Percentiles rank a stretch among this genome's conserved stretches.
Conservation (phyloP, 257 asterid species). For the Thymus quinquecostatus region DNA sequence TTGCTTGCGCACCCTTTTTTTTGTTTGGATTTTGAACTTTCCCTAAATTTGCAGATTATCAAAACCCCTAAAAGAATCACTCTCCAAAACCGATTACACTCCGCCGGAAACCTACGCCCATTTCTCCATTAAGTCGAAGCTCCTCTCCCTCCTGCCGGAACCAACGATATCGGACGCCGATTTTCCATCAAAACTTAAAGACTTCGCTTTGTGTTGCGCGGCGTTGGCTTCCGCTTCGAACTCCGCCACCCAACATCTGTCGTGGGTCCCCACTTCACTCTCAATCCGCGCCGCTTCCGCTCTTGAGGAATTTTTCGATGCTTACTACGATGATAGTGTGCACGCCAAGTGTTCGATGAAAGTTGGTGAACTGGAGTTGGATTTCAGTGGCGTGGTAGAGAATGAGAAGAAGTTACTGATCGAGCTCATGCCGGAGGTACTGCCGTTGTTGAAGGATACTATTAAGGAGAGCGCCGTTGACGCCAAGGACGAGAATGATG, state of each 20-base stretch:
- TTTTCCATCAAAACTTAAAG: conserved; percentile 37
- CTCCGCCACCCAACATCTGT: conserved; percentile 61
- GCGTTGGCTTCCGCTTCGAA: conserved; percentile 69
- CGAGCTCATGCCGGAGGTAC: conserved; percentile 60
- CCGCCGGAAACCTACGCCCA: conserved; percentile 59
- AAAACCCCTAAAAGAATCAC: conserved; percentile 45
- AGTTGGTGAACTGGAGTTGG: conserved; percentile 62
- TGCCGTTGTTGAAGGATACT: conserved; percentile 61
- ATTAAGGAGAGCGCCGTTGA: conserved; percentile 82
- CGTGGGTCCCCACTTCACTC: conserved; percentile 69
- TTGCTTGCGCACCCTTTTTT: too few relatives aligned
- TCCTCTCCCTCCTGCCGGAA: conserved; percentile 56
- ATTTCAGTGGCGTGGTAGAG: conserved; percentile 44
- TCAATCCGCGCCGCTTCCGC: conserved; percentile 53
- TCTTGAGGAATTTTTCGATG: conserved; percentile 46
- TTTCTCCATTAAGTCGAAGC: conserved; percentile 66
- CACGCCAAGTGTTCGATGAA: conserved; percentile 45
- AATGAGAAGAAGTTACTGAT: conserved; percentile 62
- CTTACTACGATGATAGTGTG: conserved; percentile 38
- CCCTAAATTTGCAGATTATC: conserved; percentile 51
- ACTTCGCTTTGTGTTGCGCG: conserved; percentile 70
- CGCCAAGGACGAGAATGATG: conserved; percentile 58
- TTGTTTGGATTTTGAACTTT: background rate
- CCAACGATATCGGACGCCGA: conserved; percentile 36
- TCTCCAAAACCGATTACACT: conserved; percentile 53